Conservation (phyloP, 139 green algal genomes). For the Bryopsis sp. region DNA sequence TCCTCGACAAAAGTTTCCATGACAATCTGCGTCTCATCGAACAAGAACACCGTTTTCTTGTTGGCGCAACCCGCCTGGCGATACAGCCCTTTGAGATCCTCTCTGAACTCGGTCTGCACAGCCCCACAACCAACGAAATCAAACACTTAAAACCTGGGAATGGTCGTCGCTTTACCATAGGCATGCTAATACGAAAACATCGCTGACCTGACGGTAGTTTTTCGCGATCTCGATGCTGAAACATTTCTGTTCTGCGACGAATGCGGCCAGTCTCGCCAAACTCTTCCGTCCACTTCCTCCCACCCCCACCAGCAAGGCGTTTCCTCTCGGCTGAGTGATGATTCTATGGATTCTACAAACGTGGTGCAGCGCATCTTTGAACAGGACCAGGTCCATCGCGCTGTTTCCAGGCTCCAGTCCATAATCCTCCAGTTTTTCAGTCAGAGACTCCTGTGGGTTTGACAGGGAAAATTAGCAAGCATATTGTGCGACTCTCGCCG, state of each 20-base stretch:
- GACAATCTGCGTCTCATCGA: conserved; percentile 75
- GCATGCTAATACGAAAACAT: conserved; percentile 2
- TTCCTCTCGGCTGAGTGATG: conserved; percentile 66
- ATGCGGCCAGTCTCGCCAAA: conserved; percentile 62
- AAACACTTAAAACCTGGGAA: too few species aligned
- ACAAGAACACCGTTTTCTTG: conserved; percentile 67
- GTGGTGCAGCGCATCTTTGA: conserved; percentile 71
- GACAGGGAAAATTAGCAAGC: too few species aligned
- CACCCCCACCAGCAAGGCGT: conserved; percentile 78
- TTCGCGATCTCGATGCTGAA: conserved; percentile 77
- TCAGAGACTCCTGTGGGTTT: conserved; percentile 54
- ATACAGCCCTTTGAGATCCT: conserved; percentile 68
- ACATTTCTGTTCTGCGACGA: conserved; percentile 65
- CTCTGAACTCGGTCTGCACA: conserved; percentile 46
- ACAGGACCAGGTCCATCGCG: conserved; percentile 76
- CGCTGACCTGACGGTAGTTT: conserved; percentile 54
- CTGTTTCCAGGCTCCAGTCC: conserved; percentile 55
- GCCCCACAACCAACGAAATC: too few species aligned
- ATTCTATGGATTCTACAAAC: conserved; percentile 74
- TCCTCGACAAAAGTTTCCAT: conserved; percentile 73
- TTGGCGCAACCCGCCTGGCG: conserved; percentile 48
- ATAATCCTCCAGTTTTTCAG: conserved; percentile 73
- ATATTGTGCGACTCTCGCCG: too few species aligned
- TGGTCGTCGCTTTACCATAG: too few species aligned
- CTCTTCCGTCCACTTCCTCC: conserved; percentile 70